Percentiles rank a stretch among this genome's conserved stretches.
Conservation (phyloP, 2,329 filamentous ascomycete genomes). For the Fusarium sp. region DNA sequence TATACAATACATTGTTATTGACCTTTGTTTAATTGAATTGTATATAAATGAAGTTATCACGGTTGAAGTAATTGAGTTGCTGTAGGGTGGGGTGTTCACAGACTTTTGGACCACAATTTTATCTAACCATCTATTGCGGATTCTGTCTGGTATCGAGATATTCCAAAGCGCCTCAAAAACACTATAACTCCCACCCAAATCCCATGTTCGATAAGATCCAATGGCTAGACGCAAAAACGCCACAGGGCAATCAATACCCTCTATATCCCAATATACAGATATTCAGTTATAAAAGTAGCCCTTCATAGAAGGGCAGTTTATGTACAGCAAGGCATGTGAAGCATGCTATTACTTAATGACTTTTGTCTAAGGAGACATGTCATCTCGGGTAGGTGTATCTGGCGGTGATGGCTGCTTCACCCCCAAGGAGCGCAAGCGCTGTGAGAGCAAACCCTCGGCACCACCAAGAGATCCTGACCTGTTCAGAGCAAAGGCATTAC, state of each 20-base stretch:
- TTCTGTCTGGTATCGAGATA: slow-evolving; percentile 31
- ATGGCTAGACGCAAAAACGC: slow-evolving; percentile 1
- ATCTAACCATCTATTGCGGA: slow-evolving; percentile 11
- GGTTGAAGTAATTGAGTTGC: too few relatives aligned
- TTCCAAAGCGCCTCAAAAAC: slow-evolving; percentile 26
- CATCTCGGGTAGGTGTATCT: background rate
- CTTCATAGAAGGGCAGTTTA: background rate
- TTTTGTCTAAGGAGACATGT: slow-evolving; percentile 12
- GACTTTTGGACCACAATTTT: too few relatives aligned
- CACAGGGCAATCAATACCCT: slow-evolving; percentile 12
- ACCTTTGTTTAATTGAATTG: too few relatives aligned
- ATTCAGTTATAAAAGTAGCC: background rate
- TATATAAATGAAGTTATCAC: too few relatives aligned
- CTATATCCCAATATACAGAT: slow-evolving; percentile 6
- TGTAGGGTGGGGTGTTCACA: too few relatives aligned
- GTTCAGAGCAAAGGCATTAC: slow-evolving; percentile 61
- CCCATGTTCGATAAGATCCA: background rate
- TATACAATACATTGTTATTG: too few relatives aligned
- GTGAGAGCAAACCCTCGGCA: slow-evolving; percentile 77
- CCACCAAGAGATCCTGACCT: slow-evolving; percentile 53
- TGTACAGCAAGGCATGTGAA: slow-evolving; percentile 16
- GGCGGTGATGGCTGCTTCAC: slow-evolving; percentile 51
- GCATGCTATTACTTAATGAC: background rate
- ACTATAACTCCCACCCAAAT: background rate
- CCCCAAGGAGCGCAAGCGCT: slow-evolving; percentile 73